Base-by-base conservation (phyloP, 805 yeast species). In the Osmozyma mogii region DNA sequence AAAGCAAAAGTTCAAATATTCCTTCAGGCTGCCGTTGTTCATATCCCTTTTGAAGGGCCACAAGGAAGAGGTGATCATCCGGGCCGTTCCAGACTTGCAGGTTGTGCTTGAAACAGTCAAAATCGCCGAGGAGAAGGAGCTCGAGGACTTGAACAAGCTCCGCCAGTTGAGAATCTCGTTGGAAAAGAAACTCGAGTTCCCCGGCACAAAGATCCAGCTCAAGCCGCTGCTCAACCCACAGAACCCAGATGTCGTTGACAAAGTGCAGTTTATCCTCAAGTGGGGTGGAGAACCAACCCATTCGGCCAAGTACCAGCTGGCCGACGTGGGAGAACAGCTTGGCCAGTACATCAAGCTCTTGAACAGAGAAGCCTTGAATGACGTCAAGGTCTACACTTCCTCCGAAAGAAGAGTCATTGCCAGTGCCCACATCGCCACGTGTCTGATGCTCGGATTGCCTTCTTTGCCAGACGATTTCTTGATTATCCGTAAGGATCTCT, bases 211-310 rank as follows among this genome's bases (percentile, higher is more conserved):
- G 51, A 81, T 92, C 37, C 99, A 92, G 59, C 61, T 92, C 45
- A 92, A 92, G 53, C 99, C 99, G 0, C 78, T 89, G 3, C 50
- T 88, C 32, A 70, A 71, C 44, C 59, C 65, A 9, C 77, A 72
- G 22, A 68, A 65, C 35, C 58, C 64, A 3, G 78, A 72, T 21
- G 76, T 78, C 19, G 92, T 92, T 13, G 96, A 89, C 41, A 92
- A 92, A 52, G 96, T 89, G 15, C 98, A 92, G 56, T 78, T 92
- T 39, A 94, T 92, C 38, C 65, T 92, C 45, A 92, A 92, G 54
- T 92, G 98, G 98, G 98, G 98, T 45, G 99, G 99, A 40, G 99
- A 92, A 56, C 96, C 98, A 5, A 92, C 99, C 1, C 99, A 92
- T 54, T 87, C 96, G 8, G 96, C 97, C 2, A 73, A 79, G 39